These are phyloP conservation scores for Avena insularis DNA, from an alignment of 176 grass and related monocot species.

Conservation along the genomic window DNA sequence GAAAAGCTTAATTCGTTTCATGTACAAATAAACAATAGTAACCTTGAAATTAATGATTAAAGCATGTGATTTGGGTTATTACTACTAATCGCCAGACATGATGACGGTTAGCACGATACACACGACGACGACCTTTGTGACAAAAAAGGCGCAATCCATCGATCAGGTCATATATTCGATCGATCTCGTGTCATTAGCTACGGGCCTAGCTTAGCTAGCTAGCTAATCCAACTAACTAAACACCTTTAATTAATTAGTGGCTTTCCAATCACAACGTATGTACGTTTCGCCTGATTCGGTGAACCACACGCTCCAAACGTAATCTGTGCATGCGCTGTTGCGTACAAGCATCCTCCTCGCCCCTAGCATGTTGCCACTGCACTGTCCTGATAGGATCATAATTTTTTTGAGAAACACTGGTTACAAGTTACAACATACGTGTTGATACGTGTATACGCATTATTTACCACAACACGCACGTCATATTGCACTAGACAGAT, in stretches of 20 bases:
- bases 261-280: background rate
- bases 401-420: too few species aligned
- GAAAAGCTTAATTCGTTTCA: background rate
- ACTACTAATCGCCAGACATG: slow-evolving; percentile 43
- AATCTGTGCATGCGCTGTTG: slow-evolving; percentile 20
- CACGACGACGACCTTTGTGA: slow-evolving; percentile 1
- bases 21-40: background rate
- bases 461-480: too few species aligned
- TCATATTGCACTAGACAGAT: too few species aligned
- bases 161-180: slow-evolving; percentile 1
- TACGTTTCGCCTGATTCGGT: slow-evolving; percentile 11
- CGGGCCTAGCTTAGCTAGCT: slow-evolving; percentile 2
- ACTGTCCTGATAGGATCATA: background rate
- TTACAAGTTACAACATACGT: too few species aligned
- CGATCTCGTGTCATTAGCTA: slow-evolving; percentile 31
- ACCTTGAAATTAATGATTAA: background rate
- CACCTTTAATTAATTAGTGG: slow-evolving; percentile 46
- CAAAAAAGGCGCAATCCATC: slow-evolving; percentile 6
- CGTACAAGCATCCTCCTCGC: slow-evolving; percentile 52
- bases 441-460: too few species aligned
- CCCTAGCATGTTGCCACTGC: background rate
- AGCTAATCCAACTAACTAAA: slow-evolving; percentile 12
- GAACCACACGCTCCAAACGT: slow-evolving; percentile 28
- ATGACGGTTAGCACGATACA: slow-evolving; percentile 44
- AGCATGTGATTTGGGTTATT: background rate